A percentile compares a stretch with the other conserved stretches of the same genome.
Conservation (phyloP, 73 alveolate species). For the Paramecium sonneborni region DNA sequence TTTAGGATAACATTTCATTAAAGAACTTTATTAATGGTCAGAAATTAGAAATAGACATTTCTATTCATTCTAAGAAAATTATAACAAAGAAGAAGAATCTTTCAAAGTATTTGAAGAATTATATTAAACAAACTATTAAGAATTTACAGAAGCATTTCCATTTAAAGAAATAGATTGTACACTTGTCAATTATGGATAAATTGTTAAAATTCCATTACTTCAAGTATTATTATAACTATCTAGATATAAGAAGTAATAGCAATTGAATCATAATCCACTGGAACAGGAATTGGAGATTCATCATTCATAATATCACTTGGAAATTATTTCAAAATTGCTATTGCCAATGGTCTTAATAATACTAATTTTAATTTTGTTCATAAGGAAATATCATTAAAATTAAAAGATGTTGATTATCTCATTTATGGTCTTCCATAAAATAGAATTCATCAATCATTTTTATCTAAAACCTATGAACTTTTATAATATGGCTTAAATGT, state of each 20-base stretch:
- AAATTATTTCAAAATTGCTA: not conserved
- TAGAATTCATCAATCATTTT: not conserved
- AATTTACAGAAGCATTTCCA: slow-evolving; percentile 32
- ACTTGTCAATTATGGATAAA: not conserved
- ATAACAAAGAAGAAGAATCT: not conserved
- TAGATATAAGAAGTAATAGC: not conserved
- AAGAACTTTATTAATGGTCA: not conserved
- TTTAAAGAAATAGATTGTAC: slow-evolving; percentile 4
- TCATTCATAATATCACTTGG: not conserved
- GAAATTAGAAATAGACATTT: not conserved
- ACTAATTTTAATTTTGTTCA: not conserved
- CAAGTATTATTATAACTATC: not conserved
- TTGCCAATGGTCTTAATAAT: not conserved
- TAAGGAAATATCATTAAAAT: not conserved
- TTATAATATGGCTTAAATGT: not conserved
- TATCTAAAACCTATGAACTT: not conserved
- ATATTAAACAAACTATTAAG: not conserved
- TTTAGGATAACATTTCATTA: not conserved
- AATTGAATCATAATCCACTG: not conserved
- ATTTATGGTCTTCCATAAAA: not conserved
- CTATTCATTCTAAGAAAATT: not conserved
- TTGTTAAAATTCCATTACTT: slow-evolving; percentile 2
- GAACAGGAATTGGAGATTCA: not conserved
- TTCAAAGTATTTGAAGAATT: not conserved
- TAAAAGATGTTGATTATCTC: not conserved